Conservation (phyloP, 2,329 filamentous ascomycete genomes). For the Scedosporium aurantiacum region DNA sequence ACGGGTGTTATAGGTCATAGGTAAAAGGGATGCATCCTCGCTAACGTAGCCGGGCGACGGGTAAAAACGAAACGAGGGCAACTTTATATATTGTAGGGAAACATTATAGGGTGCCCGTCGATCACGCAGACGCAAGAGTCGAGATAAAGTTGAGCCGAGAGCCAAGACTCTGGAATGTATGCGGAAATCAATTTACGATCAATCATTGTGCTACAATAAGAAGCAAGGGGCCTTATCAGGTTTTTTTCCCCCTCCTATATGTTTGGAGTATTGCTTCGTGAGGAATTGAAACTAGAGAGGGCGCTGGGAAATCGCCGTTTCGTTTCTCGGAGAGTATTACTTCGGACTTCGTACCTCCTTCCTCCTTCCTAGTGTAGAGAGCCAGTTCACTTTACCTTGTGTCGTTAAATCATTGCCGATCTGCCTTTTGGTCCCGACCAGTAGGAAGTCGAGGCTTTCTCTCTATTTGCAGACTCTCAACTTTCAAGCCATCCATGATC, state of each 20-base stretch:
- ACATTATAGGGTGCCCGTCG: background rate
- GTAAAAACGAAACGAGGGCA: background rate
- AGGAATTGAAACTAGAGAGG: too few relatives aligned
- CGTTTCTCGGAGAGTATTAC: too few relatives aligned
- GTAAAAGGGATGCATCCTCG: background rate
- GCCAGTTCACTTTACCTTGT: background rate
- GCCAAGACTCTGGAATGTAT: background rate
- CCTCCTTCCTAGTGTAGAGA: too few relatives aligned
- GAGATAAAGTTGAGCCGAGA: background rate
- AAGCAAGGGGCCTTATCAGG: background rate
- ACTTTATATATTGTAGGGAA: background rate
- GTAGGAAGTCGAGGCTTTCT: background rate
- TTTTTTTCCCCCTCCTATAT: background rate
- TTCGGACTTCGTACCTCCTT: too few relatives aligned
- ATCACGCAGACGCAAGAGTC: slow-evolving; percentile 1
- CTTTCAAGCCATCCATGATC: background rate
- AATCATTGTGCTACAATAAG: background rate
- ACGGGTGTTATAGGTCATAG: background rate
- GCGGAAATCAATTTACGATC: background rate
- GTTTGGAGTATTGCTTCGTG: background rate
- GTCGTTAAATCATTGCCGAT: background rate
- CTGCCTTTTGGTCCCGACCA: background rate
- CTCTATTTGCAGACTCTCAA: background rate
- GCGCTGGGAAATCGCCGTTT: too few relatives aligned
- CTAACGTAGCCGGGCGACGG: background rate